Evolutionary conservation across 805 yeast species (phyloP).

Genomic region (Starmerella stellata): DNA sequence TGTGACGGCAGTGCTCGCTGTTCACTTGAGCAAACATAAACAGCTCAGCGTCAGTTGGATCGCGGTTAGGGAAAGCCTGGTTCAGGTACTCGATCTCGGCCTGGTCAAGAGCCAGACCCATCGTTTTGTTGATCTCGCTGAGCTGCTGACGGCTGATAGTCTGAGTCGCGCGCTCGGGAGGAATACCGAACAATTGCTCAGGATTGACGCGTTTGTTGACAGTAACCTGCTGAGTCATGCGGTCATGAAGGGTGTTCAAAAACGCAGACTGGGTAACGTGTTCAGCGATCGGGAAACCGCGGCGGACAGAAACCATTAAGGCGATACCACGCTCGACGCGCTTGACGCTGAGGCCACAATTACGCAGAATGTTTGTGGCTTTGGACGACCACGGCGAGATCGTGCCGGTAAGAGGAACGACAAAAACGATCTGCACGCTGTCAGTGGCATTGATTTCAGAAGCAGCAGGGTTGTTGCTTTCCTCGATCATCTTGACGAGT

Average conservation of each 20-base stretch:
- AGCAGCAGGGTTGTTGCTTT: background rate
- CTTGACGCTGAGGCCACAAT: conserved; percentile 66
- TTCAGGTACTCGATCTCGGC: conserved; percentile 84
- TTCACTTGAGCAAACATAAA: conserved; percentile 99
- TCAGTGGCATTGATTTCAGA: too few relatives aligned
- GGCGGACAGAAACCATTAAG: conserved; percentile 48
- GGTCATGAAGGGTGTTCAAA: conserved; percentile 61
- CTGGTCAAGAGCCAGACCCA: conserved; percentile 86
- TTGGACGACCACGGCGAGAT: conserved; percentile 98
- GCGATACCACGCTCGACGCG: conserved; percentile 86
- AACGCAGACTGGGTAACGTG: conserved; percentile 37
- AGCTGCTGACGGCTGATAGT: conserved; percentile 32
- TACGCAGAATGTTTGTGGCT: conserved; percentile 85
- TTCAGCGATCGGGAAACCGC: conserved; percentile 48
- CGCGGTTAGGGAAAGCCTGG: conserved; percentile 67
- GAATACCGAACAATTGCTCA: conserved; percentile 46
- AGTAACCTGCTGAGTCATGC: conserved; percentile 68
- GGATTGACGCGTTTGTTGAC: conserved; percentile 34
- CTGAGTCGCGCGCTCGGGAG: conserved; percentile 68
- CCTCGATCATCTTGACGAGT: background rate
- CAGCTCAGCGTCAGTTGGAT: conserved; percentile 93
- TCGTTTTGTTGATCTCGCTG: conserved; percentile 53
- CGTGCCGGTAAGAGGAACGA: conserved; percentile 80
- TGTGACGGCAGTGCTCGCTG: conserved; percentile 98
- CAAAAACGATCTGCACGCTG: background rate